Evolutionary conservation across 495 filamentous ascomycete genomes (phyloP).

Genomic region (Penicillium parvum): DNA sequence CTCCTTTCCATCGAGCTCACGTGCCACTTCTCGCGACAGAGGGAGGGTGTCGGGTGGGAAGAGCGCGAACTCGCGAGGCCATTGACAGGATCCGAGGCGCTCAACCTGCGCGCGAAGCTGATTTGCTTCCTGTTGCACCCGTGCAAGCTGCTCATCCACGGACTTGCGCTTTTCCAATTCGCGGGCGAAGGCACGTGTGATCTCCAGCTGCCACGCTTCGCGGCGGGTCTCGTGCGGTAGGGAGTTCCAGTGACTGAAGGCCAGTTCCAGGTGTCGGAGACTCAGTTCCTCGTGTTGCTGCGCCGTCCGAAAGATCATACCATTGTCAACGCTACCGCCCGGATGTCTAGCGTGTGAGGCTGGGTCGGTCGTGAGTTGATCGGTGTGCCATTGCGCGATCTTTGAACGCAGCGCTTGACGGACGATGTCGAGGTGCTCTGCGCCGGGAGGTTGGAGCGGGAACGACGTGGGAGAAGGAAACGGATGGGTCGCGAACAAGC

Average conservation of each 20-base stretch:
- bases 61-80: slow-evolving; percentile 67
- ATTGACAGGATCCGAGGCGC: slow-evolving; percentile 60
- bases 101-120: slow-evolving; percentile 69
- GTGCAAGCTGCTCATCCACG: slow-evolving; percentile 56
- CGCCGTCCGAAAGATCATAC: slow-evolving; percentile 43
- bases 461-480: slow-evolving; percentile 67
- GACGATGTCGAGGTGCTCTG: slow-evolving; percentile 66
- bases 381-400: slow-evolving; percentile 56
- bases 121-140: slow-evolving; percentile 63
- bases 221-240: slow-evolving; percentile 52
- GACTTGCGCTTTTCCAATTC: slow-evolving; percentile 62
- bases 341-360: slow-evolving; percentile 23
- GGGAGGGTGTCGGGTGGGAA: slow-evolving; percentile 59
- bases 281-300: slow-evolving; percentile 57
- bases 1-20: slow-evolving; percentile 36
- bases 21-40: slow-evolving; percentile 45
- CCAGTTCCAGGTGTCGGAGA: slow-evolving; percentile 59
- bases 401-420: slow-evolving; percentile 59
- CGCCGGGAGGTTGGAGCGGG: slow-evolving; percentile 65
- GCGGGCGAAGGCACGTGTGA: slow-evolving; percentile 65
- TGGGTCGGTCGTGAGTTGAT: slow-evolving; percentile 34
- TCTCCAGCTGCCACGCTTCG: slow-evolving; percentile 74
- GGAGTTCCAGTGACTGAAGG: slow-evolving; percentile 66
- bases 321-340: slow-evolving; percentile 27
- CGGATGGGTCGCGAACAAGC: slow-evolving; percentile 66